phyloP scores from a whole-genome alignment of 2,329 filamentous ascomycete species.

The Colletotrichum filicis region DNA sequence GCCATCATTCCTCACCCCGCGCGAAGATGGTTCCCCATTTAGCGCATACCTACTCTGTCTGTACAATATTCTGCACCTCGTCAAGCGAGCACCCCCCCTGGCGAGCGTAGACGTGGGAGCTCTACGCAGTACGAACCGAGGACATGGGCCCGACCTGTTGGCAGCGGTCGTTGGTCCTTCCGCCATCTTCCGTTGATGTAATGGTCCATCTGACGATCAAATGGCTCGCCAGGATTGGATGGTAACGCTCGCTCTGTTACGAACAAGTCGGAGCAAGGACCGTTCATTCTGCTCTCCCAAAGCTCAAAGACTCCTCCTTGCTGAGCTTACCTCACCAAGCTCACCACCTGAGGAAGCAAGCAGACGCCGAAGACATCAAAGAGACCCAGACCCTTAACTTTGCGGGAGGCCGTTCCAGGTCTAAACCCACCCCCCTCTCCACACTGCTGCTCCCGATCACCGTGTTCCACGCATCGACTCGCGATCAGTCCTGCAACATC shows the following conservation, averaged over 20 bases:
- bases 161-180: neutral
- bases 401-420: neutral
- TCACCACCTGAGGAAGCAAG: neutral
- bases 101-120: neutral
- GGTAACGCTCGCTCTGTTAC: neutral
- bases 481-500: slow-evolving; percentile 33
- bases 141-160: slow-evolving; percentile 5
- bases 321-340: neutral
- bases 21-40: neutral
- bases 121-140: slow-evolving; percentile 4
- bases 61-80: neutral
- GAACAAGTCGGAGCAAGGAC: neutral
- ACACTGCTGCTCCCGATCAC: slow-evolving; percentile 33
- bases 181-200: slow-evolving; percentile 9
- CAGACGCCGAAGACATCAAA: neutral
- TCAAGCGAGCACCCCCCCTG: neutral
- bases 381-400: neutral
- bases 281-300: neutral
- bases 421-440: slow-evolving; percentile 4
- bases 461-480: slow-evolving; percentile 15
- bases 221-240: slow-evolving; percentile 9
- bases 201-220: neutral
- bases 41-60: neutral
- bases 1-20: slow-evolving; percentile 14
- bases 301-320: neutral